Conservation (phyloP, 140 eudicot species). For the Flaveria floridana region DNA sequence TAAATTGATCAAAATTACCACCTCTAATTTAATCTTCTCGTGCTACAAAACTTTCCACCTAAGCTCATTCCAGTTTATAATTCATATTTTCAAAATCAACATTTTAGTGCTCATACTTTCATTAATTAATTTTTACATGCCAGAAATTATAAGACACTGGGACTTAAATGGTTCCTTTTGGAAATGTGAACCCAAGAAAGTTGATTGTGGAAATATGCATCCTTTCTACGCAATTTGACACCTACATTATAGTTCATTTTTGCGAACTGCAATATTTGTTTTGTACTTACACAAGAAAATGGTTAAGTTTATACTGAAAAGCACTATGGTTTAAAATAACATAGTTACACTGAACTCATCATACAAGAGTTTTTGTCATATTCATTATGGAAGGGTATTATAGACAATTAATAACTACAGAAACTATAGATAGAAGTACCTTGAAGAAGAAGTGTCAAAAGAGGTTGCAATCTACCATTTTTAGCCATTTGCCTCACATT, state of each 20-base stretch:
- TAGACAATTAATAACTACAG: slow-evolving; percentile 1
- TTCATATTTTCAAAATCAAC: not conserved
- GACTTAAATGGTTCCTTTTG: not conserved
- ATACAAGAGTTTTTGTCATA: not conserved
- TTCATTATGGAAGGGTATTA: not conserved
- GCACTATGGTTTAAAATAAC: not conserved
- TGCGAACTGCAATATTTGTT: not conserved
- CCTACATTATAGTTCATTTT: not conserved
- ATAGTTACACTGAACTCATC: not conserved
- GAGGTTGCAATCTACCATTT: slow-evolving; percentile 86
- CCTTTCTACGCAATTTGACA: slow-evolving; percentile 2
- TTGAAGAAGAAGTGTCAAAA: slow-evolving; percentile 72
- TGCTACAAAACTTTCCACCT: not conserved
- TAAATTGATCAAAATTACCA: not conserved
- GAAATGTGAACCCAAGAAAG: not conserved
- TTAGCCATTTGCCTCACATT: slow-evolving; percentile 95
- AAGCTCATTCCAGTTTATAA: not conserved
- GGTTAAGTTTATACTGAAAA: not conserved
- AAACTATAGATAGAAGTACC: slow-evolving; percentile 40
- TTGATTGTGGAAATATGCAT: not conserved
- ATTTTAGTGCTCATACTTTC: not conserved
- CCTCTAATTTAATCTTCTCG: not conserved
- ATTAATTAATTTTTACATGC: not conserved
- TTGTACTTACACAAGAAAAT: not conserved
- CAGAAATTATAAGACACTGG: not conserved